A percentile compares a stretch with the other conserved stretches of the same genome.
phyloP scores from a whole-genome alignment of 176 grass and related monocot species.

The Zea mays region DNA sequence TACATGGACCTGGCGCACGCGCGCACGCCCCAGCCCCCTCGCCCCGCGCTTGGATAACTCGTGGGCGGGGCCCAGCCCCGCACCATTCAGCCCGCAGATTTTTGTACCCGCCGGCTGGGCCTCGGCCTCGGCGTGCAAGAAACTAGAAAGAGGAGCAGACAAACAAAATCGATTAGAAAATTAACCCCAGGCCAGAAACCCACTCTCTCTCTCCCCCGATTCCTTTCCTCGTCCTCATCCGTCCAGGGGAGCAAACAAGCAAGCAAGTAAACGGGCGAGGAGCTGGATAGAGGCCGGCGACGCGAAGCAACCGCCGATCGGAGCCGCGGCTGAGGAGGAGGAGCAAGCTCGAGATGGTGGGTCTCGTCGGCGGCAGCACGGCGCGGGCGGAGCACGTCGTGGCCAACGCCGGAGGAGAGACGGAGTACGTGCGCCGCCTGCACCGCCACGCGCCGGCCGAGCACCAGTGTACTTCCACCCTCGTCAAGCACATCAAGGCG shows the following conservation, averaged over 20 bases:
- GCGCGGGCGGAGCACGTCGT: slow-evolving; percentile 24
- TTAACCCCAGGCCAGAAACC: background rate
- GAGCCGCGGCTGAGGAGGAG: background rate
- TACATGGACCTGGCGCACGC: slow-evolving; percentile 41
- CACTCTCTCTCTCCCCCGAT: background rate
- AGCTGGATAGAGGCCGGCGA: background rate
- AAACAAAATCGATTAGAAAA: slow-evolving; percentile 6
- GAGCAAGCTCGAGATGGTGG: slow-evolving; percentile 40
- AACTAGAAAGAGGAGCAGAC: background rate
- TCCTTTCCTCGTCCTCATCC: background rate
- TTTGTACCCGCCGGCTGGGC: slow-evolving; percentile 35
- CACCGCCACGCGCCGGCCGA: slow-evolving; percentile 63
- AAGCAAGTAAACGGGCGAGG: background rate
- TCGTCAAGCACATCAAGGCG: slow-evolving; percentile 78
- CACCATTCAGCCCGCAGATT: slow-evolving; percentile 27
- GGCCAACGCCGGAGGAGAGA: slow-evolving; percentile 29
- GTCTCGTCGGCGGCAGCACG: slow-evolving; percentile 21
- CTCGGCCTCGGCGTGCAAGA: background rate
- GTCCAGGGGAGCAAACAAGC: background rate
- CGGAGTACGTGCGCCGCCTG: slow-evolving; percentile 61
- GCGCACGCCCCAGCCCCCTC: slow-evolving; percentile 13
- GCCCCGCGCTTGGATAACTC: slow-evolving; percentile 56
- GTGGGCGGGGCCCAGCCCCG: slow-evolving; percentile 26
- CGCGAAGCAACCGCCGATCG: background rate
- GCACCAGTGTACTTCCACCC: slow-evolving; percentile 75